Base-by-base conservation (phyloP, 495 filamentous ascomycete genomes). In the Lasiosphaeris hirsuta region DNA sequence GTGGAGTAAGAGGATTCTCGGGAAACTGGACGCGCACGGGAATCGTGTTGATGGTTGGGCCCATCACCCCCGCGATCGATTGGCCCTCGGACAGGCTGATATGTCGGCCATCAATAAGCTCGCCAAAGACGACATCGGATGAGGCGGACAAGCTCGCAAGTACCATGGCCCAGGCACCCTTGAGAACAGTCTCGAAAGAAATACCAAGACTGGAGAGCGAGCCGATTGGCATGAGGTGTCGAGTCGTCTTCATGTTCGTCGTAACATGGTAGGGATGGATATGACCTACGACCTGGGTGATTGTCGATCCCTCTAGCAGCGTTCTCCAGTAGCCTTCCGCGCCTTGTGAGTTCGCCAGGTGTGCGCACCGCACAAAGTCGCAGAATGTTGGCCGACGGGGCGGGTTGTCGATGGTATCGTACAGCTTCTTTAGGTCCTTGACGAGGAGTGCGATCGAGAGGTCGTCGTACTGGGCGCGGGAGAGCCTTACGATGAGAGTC, bases 91-190 rank as follows among this genome's bases (percentile, higher is more conserved):
- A 63, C 0, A 78, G 68, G 11, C 63, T 65, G 6, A 75, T 54
- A 51, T 76, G 69, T 0, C 83, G 71, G 36, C 82, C 82, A 46
- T 72, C 75, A 19, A 80, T 65, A 10, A 78, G 54, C 54, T 78
- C 72, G n/a, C 77, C 77, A 50, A 80, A 80, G 11, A 78, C 72
- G 13, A 80, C 72, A 30, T 79, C 77, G 7, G 72, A 69, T 0
- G 69, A 72, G 4, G 65, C 72, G 1, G 73, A 75, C 10, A 78
- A 57, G n/a, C 62, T 75, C 4, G 72, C 75, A 30, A 79, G 69
- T 0, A 77, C 75, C 62, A 78, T 73, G 0, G 75, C 74, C 77
- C 77, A 80, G 1, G 76, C 74, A 1, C 65, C 69, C 51, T 77
- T 78, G 18, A 80, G 69, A 3, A 80, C 65, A 0, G 76, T 71